Base-by-base conservation (phyloP, 768 basidiomycete genomes). In the Lactarius deliciosus region DNA sequence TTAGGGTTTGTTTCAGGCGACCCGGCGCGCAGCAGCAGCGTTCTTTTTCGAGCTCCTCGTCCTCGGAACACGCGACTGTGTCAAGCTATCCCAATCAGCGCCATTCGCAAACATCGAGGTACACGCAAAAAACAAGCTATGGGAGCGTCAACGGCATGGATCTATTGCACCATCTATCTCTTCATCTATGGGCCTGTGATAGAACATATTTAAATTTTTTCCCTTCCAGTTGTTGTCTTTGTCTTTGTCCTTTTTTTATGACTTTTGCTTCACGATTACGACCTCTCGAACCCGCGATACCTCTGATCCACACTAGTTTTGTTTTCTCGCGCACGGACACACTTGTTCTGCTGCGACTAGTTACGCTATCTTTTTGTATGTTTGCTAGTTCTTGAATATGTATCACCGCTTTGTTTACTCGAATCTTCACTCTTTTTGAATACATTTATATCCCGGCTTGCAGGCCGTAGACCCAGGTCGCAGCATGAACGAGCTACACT, bases 1-100 rank as follows among this genome's bases (percentile, higher is more conserved):
- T 22, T n/a, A n/a, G 41, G 8, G 3, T 7, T 22, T 25, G 22
- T 25, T 53, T 1, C 71, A 96, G 92, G 90, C 94, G 15, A 91
- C 93, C 11, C 89, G 92, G 57, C 87, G 94, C 50, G 97, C 95
- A 15, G 94, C 96, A 1, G 87, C 96, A 1, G 88, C 94, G 2
- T 98, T 99, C 81, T 99, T 99, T 83, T 99, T 99, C 75, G 97
- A 99, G 76, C 78, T 98, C 40, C 87, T 99, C 34, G 94, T 98
- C 1, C 85, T 99, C 1, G 89, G 94, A 11, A 98, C 96, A 5
- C 88, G 92, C 40, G 96, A 98, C 75, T 94, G 91, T 74, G 80
- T 99, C 71, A 86, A 90, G 71, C 77, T 99, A 54, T 78, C 85
- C 8, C 97, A 99, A 75, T 72, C 75, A 6, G 80, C 79, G 9